phyloP scores from a whole-genome alignment of 1,139 yeast genomes.

The Saccharomycopsis hybrid region DNA sequence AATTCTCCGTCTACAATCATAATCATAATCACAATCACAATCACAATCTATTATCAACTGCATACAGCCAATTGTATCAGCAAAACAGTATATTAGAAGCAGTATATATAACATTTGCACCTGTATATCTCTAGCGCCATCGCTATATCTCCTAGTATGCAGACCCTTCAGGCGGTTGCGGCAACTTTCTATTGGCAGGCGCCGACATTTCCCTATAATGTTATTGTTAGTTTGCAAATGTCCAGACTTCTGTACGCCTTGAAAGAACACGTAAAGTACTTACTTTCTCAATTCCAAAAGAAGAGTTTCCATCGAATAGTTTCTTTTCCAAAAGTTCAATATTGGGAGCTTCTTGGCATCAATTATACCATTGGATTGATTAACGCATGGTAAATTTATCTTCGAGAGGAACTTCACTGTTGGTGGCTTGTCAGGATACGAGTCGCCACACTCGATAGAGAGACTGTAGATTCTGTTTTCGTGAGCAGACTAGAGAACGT shows the following conservation, averaged over 20 bases:
- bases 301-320: conserved; percentile 86
- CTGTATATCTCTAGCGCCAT: too few relatives aligned
- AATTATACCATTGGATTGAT: conserved; percentile 57
- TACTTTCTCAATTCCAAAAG: conserved; percentile 70
- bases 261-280: conserved; percentile 24
- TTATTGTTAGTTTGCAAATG: background rate
- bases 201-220: conserved; percentile 66
- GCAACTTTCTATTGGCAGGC: conserved; percentile 72
- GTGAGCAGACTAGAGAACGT: conserved; percentile 43
- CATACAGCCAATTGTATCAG: too few relatives aligned
- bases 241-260: too few relatives aligned
- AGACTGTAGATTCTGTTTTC: conserved; percentile 90
- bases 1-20: too few relatives aligned
- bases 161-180: conserved; percentile 89
- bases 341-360: conserved; percentile 57
- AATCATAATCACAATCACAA: too few relatives aligned
- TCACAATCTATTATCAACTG: too few relatives aligned
- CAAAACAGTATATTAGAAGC: too few relatives aligned
- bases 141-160: conserved; percentile 36
- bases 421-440: conserved; percentile 90
- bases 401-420: conserved; percentile 69
- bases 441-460: conserved; percentile 72
- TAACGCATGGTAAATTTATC: conserved; percentile 88
- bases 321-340: conserved; percentile 78
- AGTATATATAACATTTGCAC: too few relatives aligned